Conservation (phyloP, 1,284 basidiomycete species). For the Crucibulum cyathiforme region DNA sequence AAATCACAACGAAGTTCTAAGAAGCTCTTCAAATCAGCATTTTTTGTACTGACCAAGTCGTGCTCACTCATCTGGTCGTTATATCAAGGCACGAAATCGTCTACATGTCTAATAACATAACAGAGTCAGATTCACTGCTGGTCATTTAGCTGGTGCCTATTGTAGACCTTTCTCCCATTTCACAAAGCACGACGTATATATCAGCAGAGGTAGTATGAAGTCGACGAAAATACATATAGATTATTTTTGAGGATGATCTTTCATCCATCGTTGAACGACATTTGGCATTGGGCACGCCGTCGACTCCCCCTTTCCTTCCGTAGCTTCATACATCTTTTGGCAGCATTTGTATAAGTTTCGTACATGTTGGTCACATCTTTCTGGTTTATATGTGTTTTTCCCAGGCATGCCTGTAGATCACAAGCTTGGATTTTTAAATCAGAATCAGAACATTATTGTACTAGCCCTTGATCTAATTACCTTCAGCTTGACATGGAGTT, state of each 20-base stretch:
- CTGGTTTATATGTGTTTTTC: conserved; percentile 65
- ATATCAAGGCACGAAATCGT: too few relatives aligned
- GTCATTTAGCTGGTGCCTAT: too few relatives aligned
- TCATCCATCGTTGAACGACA: conserved; percentile 66
- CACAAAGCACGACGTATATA: too few relatives aligned
- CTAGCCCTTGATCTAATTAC: conserved; percentile 8
- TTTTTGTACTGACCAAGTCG: too few relatives aligned
- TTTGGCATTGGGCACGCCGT: conserved; percentile 66
- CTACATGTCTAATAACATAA: too few relatives aligned
- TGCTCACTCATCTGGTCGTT: too few relatives aligned
- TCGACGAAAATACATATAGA: neutral
- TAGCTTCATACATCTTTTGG: conserved; percentile 55
- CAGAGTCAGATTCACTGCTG: too few relatives aligned
- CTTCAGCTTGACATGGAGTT: conserved; percentile 32
- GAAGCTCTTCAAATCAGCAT: too few relatives aligned
- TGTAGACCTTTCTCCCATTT: too few relatives aligned
- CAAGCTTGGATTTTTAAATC: conserved; percentile 53
- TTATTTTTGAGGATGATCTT: conserved; percentile 48
- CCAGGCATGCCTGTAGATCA: conserved; percentile 64
- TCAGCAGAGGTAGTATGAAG: too few relatives aligned
- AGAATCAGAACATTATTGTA: neutral
- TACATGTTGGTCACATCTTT: conserved; percentile 62
- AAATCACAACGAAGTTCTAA: too few relatives aligned
- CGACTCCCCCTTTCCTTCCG: conserved; percentile 48
- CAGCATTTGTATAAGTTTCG: conserved; percentile 66